Base-by-base conservation (phyloP, 1,284 basidiomycete species). In the Mycena sp. region DNA sequence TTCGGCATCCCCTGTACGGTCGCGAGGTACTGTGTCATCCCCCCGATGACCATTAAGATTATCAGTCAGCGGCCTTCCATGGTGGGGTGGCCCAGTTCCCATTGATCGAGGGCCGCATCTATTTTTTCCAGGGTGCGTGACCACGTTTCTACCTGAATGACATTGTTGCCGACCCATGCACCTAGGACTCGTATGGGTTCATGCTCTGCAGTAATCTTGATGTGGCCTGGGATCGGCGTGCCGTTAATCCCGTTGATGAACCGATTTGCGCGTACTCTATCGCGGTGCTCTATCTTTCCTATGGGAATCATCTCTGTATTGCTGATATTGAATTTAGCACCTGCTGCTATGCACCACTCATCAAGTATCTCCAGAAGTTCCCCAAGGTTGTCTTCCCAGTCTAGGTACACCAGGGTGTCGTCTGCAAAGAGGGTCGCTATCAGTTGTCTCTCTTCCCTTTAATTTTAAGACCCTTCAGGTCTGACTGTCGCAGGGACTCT, bases 1-100 rank as follows among this genome's bases (percentile, higher is more conserved):
- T 17, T 41, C 10, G 48, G 57, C 57, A 59, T 59, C 7, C 57
- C 57, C 26, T 59, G 57, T 7, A 69, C 71, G 9, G 57, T 64
- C 0, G 67, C 65, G 0, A 73, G 60, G 48, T 68, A 73, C 44
- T 59, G 57, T 1, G 57, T 59, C 48, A 59, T 59, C 1, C 57
- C 57, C 1, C 57, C 57, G 0, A 59, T 49, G 10, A 59, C 57
- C 57, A 59, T 59, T 30, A 59, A 2, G 28, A 59, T 23, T 2
- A 59, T 59, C 2, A 59, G 49, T 11, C 57, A 29, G n/a, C 57
- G 38, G 9, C 57, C 57, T 37, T 59, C 57, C 57, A 59, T 59
- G 1, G 57, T 25, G 1, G 57, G 57, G 21, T 52, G 57, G 0
- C 57, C 57, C 0, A 58, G 35, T 19, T 58, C 55, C 54, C 55